A percentile compares a stretch with the other conserved stretches of the same genome.
phyloP scores from a whole-genome alignment of 1,284 basidiomycete genomes.

The Tylopilus sp. region DNA sequence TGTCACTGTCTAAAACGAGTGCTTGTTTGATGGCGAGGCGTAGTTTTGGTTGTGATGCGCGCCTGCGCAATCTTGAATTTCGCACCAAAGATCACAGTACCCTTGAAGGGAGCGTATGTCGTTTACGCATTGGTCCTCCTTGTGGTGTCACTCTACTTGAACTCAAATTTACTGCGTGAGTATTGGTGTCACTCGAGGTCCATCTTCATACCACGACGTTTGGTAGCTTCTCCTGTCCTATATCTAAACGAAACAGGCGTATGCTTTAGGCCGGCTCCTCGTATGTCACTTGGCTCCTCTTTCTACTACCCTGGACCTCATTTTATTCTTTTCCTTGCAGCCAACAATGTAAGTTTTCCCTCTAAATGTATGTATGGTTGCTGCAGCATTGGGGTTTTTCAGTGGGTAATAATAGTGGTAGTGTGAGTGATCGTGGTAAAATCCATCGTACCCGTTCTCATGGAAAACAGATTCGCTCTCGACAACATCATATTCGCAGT shows the following conservation, averaged over 20 bases:
- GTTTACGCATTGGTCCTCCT: conserved; percentile 19
- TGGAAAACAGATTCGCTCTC: conserved; percentile 22
- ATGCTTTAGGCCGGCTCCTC: conserved; percentile 11
- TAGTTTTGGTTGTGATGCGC: conserved; percentile 35
- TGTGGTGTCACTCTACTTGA: conserved; percentile 1
- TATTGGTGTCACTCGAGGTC: not conserved
- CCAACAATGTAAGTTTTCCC: conserved; percentile 17
- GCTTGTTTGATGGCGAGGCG: not conserved
- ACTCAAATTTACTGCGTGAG: conserved; percentile 16
- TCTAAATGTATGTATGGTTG: not conserved
- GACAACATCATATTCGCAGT: conserved; percentile 23
- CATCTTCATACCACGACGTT: not conserved
- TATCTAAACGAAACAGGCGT: conserved; percentile 23
- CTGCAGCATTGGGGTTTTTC: not conserved
- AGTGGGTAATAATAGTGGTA: conserved; percentile 30
- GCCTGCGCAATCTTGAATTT: conserved; percentile 28
- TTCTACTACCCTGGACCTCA: not conserved
- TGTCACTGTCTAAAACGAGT: too few relatives aligned
- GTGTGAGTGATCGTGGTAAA: conserved; percentile 18
- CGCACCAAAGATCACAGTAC: conserved; percentile 9
- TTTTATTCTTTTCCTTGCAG: conserved; percentile 10
- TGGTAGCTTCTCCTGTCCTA: conserved; percentile 4
- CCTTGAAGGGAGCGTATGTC: conserved; percentile 15
- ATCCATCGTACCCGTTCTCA: not conserved
- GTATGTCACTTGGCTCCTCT: conserved; percentile 24